Evolutionary conservation across 176 grass and related monocot genomes (phyloP).

Genomic region (Hordeum marinum): DNA sequence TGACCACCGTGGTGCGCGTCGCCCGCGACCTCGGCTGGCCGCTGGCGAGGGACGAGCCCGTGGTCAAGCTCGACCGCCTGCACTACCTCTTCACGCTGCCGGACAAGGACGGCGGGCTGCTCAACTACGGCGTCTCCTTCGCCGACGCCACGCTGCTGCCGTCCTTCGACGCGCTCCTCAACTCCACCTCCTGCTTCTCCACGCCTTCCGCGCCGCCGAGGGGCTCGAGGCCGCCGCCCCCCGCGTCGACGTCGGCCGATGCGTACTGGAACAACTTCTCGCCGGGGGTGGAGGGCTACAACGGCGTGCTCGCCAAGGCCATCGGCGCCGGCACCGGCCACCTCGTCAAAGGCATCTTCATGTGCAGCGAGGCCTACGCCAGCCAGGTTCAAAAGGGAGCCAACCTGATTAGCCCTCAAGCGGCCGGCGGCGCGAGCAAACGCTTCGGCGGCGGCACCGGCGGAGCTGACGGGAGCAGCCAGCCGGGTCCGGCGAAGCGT

Average conservation of each 20-base stretch:
- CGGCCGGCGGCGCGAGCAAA: constrained; percentile 7
- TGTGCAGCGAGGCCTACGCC: constrained; percentile 75
- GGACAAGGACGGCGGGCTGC: constrained; percentile 54
- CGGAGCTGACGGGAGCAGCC: constrained; percentile 15
- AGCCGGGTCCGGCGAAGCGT: constrained; percentile 14
- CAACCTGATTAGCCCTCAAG: constrained; percentile 60
- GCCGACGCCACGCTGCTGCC: constrained; percentile 27
- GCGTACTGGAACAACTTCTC: constrained; percentile 76
- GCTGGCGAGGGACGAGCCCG: constrained; percentile 81
- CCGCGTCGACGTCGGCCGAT: constrained; percentile 15
- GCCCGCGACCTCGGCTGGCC: constrained; percentile 77
- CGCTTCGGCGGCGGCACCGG: constrained; percentile 7
- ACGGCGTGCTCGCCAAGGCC: constrained; percentile 63
- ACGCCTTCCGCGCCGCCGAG: constrained; percentile 22
- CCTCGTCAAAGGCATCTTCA: constrained; percentile 89
- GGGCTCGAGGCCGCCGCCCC: constrained; percentile 9
- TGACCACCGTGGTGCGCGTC: constrained; percentile 65
- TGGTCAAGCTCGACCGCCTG: constrained; percentile 65
- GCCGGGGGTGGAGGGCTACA: constrained; percentile 70
- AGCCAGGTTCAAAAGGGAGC: constrained; percentile 78
- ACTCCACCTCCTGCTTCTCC: constrained; percentile 63
- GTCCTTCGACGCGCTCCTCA: constrained; percentile 67
- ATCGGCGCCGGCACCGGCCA: constrained; percentile 75
- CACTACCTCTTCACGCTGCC: constrained; percentile 92
- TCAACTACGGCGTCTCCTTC: constrained; percentile 96